Evolutionary conservation across 345 rosid species (phyloP).

Genomic region (Linum trigynum): DNA sequence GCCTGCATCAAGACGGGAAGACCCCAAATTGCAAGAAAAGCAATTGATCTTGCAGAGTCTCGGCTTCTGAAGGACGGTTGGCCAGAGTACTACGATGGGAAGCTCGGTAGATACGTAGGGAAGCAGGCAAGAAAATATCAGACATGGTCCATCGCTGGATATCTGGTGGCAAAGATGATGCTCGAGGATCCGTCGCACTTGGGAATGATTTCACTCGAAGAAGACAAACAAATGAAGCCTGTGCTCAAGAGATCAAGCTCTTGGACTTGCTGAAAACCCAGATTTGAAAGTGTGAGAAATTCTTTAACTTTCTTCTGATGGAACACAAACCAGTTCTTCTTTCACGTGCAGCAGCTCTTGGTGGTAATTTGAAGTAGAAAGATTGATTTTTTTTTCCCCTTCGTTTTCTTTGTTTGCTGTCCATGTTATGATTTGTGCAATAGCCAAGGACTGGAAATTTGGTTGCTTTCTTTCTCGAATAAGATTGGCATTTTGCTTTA

Average conservation of each 20-base stretch:
- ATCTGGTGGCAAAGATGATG: constrained; percentile 38
- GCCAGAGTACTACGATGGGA: constrained; percentile 53
- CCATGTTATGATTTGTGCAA: background rate
- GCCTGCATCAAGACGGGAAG: constrained; percentile 50
- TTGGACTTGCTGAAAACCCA: background rate
- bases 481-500: background rate
- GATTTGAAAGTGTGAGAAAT: background rate
- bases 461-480: background rate
- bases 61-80: constrained; percentile 42
- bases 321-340: background rate
- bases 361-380: no score
- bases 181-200: constrained; percentile 38
- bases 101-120: constrained; percentile 38
- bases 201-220: constrained; percentile 32
- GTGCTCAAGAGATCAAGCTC: constrained; percentile 11
- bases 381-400: background rate
- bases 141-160: constrained; percentile 43
- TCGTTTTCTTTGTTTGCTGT: background rate
- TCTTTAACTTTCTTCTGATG: no score
- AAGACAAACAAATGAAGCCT: constrained; percentile 37
- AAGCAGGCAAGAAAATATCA: constrained; percentile 48
- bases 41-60: constrained; percentile 33
- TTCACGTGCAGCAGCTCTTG: no score
- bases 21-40: constrained; percentile 42
- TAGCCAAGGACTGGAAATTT: background rate